These are phyloP conservation scores for Blastobotrys muscicola DNA, from an alignment of 805 yeast species.

Conservation along the genomic window DNA sequence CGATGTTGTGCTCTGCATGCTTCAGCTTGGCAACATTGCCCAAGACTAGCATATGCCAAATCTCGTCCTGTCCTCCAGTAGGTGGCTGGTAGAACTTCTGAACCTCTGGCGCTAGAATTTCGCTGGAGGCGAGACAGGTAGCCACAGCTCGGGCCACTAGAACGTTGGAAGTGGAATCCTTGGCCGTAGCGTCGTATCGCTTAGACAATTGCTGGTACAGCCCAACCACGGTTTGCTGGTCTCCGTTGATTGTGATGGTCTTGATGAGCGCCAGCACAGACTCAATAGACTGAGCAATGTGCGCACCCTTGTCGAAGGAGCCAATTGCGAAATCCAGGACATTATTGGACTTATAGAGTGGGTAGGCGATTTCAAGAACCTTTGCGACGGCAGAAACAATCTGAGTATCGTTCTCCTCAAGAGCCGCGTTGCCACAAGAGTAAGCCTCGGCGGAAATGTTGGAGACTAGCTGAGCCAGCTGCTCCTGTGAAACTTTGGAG, in stretches of 20 bases:
- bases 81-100: slow-evolving; percentile 17
- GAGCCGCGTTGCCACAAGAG: slow-evolving; percentile 1
- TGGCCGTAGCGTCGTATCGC: background rate
- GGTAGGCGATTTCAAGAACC: background rate
- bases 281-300: slow-evolving; percentile 9
- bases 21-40: slow-evolving; percentile 40
- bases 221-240: background rate
- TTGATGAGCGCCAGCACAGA: background rate
- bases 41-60: slow-evolving; percentile 36
- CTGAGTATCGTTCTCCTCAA: slow-evolving; percentile 4
- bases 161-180: too few species aligned
- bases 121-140: background rate
- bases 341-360: too few species aligned
- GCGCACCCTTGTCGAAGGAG: background rate
- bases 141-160: slow-evolving; percentile 19
- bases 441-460: too few species aligned
- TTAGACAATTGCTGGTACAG: background rate
- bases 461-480: too few species aligned
- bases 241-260: too few species aligned
- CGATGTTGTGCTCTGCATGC: slow-evolving; percentile 27
- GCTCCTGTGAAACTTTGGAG: background rate
- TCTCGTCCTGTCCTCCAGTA: slow-evolving; percentile 15
- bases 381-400: slow-evolving; percentile 1
- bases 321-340: too few species aligned
- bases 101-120: background rate